These are phyloP conservation scores for Thelonectria rubi DNA, from an alignment of 2,329 filamentous ascomycete genomes.

Conservation along the genomic window DNA sequence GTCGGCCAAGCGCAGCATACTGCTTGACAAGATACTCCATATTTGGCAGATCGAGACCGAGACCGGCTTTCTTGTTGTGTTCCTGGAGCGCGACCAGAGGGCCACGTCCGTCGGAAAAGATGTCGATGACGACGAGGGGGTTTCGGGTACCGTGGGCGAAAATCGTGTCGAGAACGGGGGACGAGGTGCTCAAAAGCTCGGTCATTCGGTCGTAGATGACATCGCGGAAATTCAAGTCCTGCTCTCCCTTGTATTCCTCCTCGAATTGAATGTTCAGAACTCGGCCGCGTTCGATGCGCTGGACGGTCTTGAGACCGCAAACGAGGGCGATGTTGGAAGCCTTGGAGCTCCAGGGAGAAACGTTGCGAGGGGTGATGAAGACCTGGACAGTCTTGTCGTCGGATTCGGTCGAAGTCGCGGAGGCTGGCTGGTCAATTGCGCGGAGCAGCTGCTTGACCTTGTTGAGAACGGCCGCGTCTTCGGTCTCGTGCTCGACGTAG, in stretches of 20 bases:
- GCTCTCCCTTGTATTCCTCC: conserved; percentile 52
- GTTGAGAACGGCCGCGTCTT: conserved; percentile 49
- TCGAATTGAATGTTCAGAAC: conserved; percentile 75
- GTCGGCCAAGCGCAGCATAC: conserved; percentile 58
- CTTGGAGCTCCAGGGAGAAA: conserved; percentile 97
- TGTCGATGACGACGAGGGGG: conserved; percentile 78
- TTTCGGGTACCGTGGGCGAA: conserved; percentile 74
- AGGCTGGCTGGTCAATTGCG: conserved; percentile 46
- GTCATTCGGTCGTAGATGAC: conserved; percentile 95
- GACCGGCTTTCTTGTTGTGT: conserved; percentile 84
- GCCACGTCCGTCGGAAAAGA: conserved; percentile 70
- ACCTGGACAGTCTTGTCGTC: conserved; percentile 63
- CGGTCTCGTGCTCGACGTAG: conserved; percentile 68
- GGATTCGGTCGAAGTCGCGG: conserved; percentile 41
- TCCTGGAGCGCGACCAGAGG: conserved; percentile 78
- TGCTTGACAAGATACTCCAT: conserved; percentile 91
- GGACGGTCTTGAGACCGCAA: conserved; percentile 78
- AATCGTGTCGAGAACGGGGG: conserved; percentile 77
- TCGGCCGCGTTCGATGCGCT: conserved; percentile 88
- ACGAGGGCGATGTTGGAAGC: conserved; percentile 94
- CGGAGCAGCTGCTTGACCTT: conserved; percentile 58
- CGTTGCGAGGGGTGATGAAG: conserved; percentile 83
- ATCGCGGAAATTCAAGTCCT: conserved; percentile 69
- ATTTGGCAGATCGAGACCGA: conserved; percentile 87
- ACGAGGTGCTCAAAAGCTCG: conserved; percentile 74